Conservation (phyloP, 345 rosid genomes). For the Hibiscus trionum region DNA sequence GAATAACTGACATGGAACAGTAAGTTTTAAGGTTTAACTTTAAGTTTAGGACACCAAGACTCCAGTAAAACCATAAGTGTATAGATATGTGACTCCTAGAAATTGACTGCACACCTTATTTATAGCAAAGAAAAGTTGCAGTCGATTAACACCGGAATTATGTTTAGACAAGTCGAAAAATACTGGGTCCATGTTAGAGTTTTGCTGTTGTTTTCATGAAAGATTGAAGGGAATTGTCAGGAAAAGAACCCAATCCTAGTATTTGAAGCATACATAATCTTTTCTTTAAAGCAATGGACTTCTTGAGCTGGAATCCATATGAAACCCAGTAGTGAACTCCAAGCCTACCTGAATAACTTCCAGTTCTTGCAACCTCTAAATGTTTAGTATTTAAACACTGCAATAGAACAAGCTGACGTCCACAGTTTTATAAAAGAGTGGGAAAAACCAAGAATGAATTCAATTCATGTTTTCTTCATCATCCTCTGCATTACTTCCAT, state of each 20-base stretch:
- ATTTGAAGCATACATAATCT: constrained; percentile 7
- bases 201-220: constrained; percentile 8
- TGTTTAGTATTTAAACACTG: neutral
- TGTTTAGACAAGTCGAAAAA: neutral
- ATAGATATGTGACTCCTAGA: neutral
- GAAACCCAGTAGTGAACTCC: constrained; percentile 5
- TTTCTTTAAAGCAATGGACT: neutral
- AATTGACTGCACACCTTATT: neutral
- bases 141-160: neutral
- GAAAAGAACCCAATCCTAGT: neutral
- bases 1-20: neutral
- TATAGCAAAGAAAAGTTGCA: neutral
- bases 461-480: constrained; percentile 13
- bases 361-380: constrained; percentile 5
- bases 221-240: constrained; percentile 7
- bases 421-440: neutral
- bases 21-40: constrained; percentile 3
- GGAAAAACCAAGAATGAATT: constrained; percentile 27
- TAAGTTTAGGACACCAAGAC: neutral
- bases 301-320: neutral
- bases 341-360: neutral
- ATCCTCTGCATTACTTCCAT: constrained; percentile 19
- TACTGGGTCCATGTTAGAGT: neutral
- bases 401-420: neutral
- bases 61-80: neutral